Evolutionary conservation across 1,284 basidiomycete species (phyloP).

Genomic region (Rhodotorula sp.): DNA sequence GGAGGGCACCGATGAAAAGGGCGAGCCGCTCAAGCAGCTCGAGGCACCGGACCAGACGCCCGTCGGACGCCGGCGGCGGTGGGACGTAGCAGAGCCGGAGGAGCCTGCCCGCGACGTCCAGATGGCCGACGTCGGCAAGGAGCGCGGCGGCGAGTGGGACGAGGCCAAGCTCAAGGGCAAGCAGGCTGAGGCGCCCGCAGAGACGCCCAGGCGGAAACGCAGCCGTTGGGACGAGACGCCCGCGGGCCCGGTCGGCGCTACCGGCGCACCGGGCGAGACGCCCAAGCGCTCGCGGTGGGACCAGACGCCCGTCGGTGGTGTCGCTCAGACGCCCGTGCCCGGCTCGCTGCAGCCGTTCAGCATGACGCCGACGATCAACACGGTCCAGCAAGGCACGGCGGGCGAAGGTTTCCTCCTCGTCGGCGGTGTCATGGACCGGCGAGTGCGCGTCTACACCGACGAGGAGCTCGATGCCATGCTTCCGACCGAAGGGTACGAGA

Average conservation of each 20-base stretch:
- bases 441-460: constrained; percentile 90
- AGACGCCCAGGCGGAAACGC: constrained; percentile 81
- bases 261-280: constrained; percentile 64
- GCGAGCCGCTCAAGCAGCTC: constrained; percentile 63
- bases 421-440: constrained; percentile 71
- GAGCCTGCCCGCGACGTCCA: constrained; percentile 58
- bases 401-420: constrained; percentile 40
- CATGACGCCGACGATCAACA: constrained; percentile 43
- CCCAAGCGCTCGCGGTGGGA: constrained; percentile 87
- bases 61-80: constrained; percentile 69
- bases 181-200: constrained; percentile 62
- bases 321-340: constrained; percentile 33
- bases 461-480: constrained; percentile 92
- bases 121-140: constrained; percentile 32
- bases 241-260: constrained; percentile 55
- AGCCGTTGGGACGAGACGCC: constrained; percentile 94
- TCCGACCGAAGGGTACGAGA: constrained; percentile 81
- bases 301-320: constrained; percentile 64
- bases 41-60: constrained; percentile 62
- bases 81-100: constrained; percentile 66
- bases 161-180: constrained; percentile 64
- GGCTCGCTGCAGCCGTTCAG: constrained; percentile 39
- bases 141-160: constrained; percentile 51
- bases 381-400: constrained; percentile 29
- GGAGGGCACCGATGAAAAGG: constrained; percentile 74